Base-by-base conservation (phyloP, 257 asterid genomes). In the Nicotiana tabacum region DNA sequence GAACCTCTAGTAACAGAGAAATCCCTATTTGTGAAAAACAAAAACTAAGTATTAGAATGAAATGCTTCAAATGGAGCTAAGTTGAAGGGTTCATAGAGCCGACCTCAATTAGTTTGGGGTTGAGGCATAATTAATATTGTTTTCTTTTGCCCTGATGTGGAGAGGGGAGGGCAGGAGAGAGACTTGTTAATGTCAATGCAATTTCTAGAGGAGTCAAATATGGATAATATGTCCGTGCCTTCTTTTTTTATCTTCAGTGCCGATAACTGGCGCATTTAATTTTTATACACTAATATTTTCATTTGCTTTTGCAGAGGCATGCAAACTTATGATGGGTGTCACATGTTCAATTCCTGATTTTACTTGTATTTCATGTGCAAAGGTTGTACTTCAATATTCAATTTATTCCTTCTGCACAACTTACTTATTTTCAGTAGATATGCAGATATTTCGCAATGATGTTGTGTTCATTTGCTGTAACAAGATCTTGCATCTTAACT, bases 301-400 rank as follows among this genome's bases (percentile, higher is more conserved):
- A 43, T 85, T 55, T 53, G 43, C 69, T 82, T 85, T 60, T 82
- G 89, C 98, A 96, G 99, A 89, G 88, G 92, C 94, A 70, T 93
- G 98, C 96, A 92, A 87, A 92, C 92, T 91, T 78, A 92, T 96
- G 99, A 94, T 91, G 89, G 90, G 87, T 80, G 84, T 90, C 85
- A 88, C 97, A 81, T 94, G 98, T 90, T 86, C 99, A n/a, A 88
- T 94, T 91, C 99, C 99, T 35, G 98, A 94, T 82, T 94, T 94
- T 87, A 96, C 94, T 58, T 94, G 99, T 87, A 85, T 94, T 76
- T 95, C 98, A 56, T 88, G 98, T 16, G 91, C 98, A 78, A 96
- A 96, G 99, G 99, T 96, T 69, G 77, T 81, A 48, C 79, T 72
- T 61, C 83, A 77, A 78, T 80, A 35, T 77, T 83, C n/a, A 70